Evolutionary conservation across 139 green algal species (phyloP).

Genomic region (Micractinium sp.): DNA sequence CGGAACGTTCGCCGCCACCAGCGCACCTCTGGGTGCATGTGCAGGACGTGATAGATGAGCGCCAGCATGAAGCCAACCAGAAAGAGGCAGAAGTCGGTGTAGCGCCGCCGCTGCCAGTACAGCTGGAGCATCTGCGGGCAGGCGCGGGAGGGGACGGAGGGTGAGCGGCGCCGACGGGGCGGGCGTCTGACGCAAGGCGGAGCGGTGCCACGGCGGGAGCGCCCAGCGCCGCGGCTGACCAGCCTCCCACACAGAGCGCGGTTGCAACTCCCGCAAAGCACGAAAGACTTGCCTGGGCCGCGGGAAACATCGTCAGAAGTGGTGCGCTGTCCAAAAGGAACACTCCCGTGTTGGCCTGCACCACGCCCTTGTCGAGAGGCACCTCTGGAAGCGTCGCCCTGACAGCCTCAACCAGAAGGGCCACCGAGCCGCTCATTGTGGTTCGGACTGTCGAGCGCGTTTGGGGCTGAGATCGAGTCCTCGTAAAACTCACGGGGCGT

Average conservation of each 20-base stretch:
- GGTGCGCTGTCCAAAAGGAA: slow-evolving; percentile 23
- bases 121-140: slow-evolving; percentile 15
- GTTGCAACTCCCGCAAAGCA: too few species aligned
- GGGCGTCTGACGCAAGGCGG: not conserved
- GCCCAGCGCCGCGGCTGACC: not conserved
- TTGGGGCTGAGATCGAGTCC: too few species aligned
- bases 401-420: not conserved
- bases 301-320: slow-evolving; percentile 23
- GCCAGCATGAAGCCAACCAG: slow-evolving; percentile 26
- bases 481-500: too few species aligned
- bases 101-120: slow-evolving; percentile 11
- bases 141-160: not conserved
- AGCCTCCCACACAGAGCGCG: too few species aligned
- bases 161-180: not conserved
- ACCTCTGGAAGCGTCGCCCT: slow-evolving; percentile 1
- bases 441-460: too few species aligned
- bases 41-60: slow-evolving; percentile 19
- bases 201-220: not conserved
- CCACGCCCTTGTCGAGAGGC: slow-evolving; percentile 26
- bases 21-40: slow-evolving; percentile 14
- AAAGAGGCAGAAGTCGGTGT: slow-evolving; percentile 28
- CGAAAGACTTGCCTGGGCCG: not conserved
- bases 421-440: too few species aligned
- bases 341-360: slow-evolving; percentile 28
- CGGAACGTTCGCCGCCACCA: too few species aligned